Evolutionary conservation across 768 basidiomycete genomes (phyloP), one percentile per base, ranked within the genome.

Genomic region (Galerina marginata): DNA sequence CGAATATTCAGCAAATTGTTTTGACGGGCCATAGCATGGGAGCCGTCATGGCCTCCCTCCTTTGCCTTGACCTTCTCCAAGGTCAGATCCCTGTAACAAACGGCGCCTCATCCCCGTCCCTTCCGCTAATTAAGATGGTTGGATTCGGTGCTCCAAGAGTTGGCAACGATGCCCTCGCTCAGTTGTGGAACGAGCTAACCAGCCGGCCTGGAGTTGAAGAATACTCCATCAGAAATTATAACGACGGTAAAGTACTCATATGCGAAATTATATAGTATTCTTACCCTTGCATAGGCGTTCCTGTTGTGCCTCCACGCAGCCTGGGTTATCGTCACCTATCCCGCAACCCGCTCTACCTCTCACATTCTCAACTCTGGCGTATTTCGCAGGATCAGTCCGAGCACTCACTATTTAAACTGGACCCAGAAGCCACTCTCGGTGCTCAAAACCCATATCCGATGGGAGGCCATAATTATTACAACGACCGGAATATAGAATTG

Each of bases 11-110:
- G 23, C 38, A 42, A 14, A 25, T 53, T 16, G 39, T 53, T 15
- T 15, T 53, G 14, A 53, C 51, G 9, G 51, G 51, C 4, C 51
- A 53, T 11, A 53, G 51, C 10, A 53, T 53, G 51, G 51, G 51
- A 20, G 51, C 38, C 20, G 51, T 53, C 3, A 53, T 53, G 9
- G 15, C 38, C 25, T 53, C 51, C 9, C 23, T 42, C 39, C 42
- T 53, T 7, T 42, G 51, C 39, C 51, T 53, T 10, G 51, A 53
- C 12, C 14, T 53, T 25, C 39, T 53, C 9, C 38, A 40, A 10
- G 51, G 42, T n/a, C 29, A 16, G 20, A 26, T 23, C 9, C n/a
- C 51, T 15, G 38, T n/a, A 39, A 20, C 23, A 1, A 40, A 14
- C 15, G 16, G 3, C 5, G 4, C 10, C 10, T 12, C 14, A 9